Conservation (phyloP, 108 stramenopile genomes). For the Discostella stelligeroides region DNA sequence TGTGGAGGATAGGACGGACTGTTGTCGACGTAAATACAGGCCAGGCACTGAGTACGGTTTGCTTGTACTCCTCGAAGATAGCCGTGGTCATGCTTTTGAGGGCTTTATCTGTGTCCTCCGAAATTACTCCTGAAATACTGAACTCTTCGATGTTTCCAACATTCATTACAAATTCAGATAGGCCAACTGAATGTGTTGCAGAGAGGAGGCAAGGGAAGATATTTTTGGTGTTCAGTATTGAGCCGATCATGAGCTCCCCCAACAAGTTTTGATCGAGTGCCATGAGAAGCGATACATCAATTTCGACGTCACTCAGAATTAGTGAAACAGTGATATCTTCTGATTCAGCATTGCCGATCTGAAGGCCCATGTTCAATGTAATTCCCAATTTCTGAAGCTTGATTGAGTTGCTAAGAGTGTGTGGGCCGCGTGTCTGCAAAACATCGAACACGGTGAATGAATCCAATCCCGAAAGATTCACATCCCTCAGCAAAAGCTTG, state of each 20-base stretch:
- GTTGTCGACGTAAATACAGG: constrained; percentile 40
- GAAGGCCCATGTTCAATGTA: constrained; percentile 43
- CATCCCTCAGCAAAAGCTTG: constrained; percentile 41
- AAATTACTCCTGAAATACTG: constrained; percentile 39
- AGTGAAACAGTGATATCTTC: constrained; percentile 51
- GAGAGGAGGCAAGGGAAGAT: constrained; percentile 47
- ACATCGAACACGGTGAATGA: constrained; percentile 53
- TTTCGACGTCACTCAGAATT: constrained; percentile 47
- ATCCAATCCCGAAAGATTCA: constrained; percentile 59
- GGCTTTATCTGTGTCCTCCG: constrained; percentile 26
- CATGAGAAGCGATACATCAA: constrained; percentile 50
- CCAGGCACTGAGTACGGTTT: constrained; percentile 27
- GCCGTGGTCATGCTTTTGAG: constrained; percentile 34
- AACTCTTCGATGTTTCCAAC: constrained; percentile 47
- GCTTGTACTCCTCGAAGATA: constrained; percentile 41
- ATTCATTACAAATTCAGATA: constrained; percentile 39
- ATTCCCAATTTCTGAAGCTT: constrained; percentile 48
- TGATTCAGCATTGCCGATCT: constrained; percentile 29
- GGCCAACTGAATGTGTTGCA: constrained; percentile 32
- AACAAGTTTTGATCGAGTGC: constrained; percentile 58
- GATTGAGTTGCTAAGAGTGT: constrained; percentile 50
- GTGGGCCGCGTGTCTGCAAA: constrained; percentile 50
- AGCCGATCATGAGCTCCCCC: constrained; percentile 43
- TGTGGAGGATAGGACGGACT: constrained; percentile 38
- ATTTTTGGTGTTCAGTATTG: constrained; percentile 33